Evolutionary conservation across 306 rosid genomes (phyloP), one percentile per base, ranked within the genome.

Genomic region (Myrica gale): DNA sequence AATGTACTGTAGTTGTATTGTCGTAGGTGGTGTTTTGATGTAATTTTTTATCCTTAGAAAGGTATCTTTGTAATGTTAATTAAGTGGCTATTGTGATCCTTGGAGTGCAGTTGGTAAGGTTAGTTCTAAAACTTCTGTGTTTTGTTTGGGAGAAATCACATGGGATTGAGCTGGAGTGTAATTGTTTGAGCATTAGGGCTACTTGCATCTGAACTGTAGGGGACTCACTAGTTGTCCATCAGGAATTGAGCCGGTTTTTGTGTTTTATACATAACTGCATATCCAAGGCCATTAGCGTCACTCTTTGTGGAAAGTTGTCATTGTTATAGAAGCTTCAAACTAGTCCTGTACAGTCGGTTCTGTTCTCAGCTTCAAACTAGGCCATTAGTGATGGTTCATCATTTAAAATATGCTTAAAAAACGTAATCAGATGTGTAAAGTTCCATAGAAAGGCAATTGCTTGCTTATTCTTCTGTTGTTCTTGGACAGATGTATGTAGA

Each of bases 101-200:
- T 47, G 73, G 12, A 26, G 43, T 6, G 16, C 42, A 23, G 50
- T 42, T 69, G 58, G 50, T 39, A 9, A 1, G 53, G 13, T 48
- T 11, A 15, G 53, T 48, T 48, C 21, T 32, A 32, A 32, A n/a
- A 21, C 32, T 42, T n/a, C 17, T 1, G 8, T 3, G 4, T 42
- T 44, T 15, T 44, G 8, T 42, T 20, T 0, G 72, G 26, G 71
- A 32, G 6, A 20, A 13, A 16, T 13, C 41, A 5, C 43, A 26
- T 69, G 73, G 12, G 73, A 15, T 46, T 46, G 56, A 69, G 20
- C 8, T 45, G 17, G 72, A 21, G 12, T 69, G 19, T 52, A n/a
- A 39, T 74, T 77, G 32, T 71, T 78, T 78, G 12, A 6, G 48
- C 21, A 16, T 16, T 65, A 19, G 41, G 41, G 69, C 48, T 17